These are phyloP conservation scores for Durusdinium trenchii DNA, from an alignment of 73 alveolate genomes.

Conservation along the genomic window DNA sequence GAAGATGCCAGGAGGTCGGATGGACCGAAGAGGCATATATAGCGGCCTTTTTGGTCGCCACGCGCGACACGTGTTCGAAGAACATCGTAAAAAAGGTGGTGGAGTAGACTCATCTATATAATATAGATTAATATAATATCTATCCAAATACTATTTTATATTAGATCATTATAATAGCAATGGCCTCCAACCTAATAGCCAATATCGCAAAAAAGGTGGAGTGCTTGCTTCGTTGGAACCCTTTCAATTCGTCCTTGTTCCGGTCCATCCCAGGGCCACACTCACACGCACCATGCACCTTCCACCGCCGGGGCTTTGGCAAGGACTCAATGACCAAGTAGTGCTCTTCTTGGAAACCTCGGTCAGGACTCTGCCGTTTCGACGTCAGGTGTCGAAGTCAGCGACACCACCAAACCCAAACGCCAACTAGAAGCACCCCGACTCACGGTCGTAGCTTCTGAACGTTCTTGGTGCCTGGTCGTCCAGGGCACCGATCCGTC, in stretches of 20 bases:
- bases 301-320: slow-evolving; percentile 22
- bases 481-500: slow-evolving; percentile 29
- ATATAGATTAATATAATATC: neutral
- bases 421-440: neutral
- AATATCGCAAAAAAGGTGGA: too few relatives aligned
- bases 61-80: too few relatives aligned
- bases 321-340: neutral
- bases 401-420: too few relatives aligned
- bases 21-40: too few relatives aligned
- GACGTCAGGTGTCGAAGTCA: too few relatives aligned
- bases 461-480: neutral
- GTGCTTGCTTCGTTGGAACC: too few relatives aligned
- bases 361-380: neutral
- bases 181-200: neutral
- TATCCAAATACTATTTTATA: neutral
- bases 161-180: neutral
- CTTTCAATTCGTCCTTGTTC: too few relatives aligned
- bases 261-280: too few relatives aligned
- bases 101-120: too few relatives aligned
- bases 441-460: neutral
- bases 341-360: slow-evolving; percentile 33
- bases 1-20: too few relatives aligned
- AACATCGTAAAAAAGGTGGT: too few relatives aligned
- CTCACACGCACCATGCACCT: neutral
- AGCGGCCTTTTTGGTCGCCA: too few relatives aligned